These are phyloP conservation scores for Geranium incanum DNA, from an alignment of 441 rosid genomes.

Conservation along the genomic window DNA sequence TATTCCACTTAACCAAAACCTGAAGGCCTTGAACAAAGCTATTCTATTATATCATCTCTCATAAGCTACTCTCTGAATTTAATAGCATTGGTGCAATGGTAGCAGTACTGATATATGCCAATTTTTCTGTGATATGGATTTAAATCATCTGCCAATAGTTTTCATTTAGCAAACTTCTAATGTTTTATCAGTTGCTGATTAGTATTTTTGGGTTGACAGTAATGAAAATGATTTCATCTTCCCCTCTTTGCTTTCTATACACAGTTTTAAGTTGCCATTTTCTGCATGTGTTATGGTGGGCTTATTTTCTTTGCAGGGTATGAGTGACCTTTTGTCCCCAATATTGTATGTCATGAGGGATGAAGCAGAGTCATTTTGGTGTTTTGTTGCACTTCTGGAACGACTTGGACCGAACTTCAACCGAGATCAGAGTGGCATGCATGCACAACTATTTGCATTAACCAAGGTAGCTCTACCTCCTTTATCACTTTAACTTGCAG, in stretches of 20 bases:
- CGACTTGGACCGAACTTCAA: constrained; percentile 96
- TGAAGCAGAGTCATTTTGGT: constrained; percentile 94
- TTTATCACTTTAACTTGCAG: not conserved
- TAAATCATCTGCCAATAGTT: not conserved
- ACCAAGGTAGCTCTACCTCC: constrained; percentile 57
- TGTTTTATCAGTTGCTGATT: not conserved
- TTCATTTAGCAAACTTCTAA: not conserved
- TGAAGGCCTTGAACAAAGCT: not conserved
- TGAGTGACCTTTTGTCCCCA: constrained; percentile 93
- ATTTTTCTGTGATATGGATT: not conserved
- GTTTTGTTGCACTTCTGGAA: constrained; percentile 90
- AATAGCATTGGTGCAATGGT: not conserved
- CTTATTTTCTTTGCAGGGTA: constrained; percentile 48
- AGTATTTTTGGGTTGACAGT: not conserved
- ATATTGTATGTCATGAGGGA: constrained; percentile 82
- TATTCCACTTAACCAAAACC: constrained; percentile 4
- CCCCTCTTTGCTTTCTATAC: not conserved
- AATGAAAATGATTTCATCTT: not conserved
- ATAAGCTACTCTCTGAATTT: not conserved
- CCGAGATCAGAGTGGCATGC: constrained; percentile 98
- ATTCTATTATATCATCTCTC: not conserved
- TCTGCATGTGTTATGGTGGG: not conserved
- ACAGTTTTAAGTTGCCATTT: not conserved
- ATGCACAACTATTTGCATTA: constrained; percentile 87
- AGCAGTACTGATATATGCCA: not conserved